Evolutionary conservation across 768 basidiomycete species (phyloP), one percentile per base, ranked within the genome.

Genomic region (Kwoniella sp.): DNA sequence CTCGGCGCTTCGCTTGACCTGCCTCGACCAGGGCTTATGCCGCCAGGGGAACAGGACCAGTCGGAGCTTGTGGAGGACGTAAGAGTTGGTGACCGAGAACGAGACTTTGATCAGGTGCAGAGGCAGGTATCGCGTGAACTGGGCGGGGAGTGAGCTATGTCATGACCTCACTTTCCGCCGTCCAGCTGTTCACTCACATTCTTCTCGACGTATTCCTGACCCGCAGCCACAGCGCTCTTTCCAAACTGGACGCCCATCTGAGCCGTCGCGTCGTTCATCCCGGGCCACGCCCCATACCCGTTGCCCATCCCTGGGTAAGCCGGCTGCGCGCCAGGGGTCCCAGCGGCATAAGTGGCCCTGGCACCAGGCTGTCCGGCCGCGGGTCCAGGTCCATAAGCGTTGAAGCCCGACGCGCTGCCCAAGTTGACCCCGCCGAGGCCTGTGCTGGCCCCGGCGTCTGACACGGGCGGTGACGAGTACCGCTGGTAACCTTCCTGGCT

Each of bases 161-260:
- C 29, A 36, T 27, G 29, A 36, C 25, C 6, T 32, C 3, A 7
- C 37, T 5, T 9, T 19, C 19, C 4, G 31, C 15, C 34, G 34
- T 8, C 28, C 27, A 12, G 10, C 8, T 14, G 41, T 22, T 19
- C 17, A 48, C 84, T 57, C 58, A 93, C 89, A 72, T 96, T 96
- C 73, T 86, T 86, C 75, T 91, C 88, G 40, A 99, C 86, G 59
- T 98, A 98, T 42, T 91, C 88, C 73, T 93, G 90, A 0, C 95
- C 93, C 0, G 90, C 93, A 5, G 85, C 84, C 2, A 98, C 86
- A 0, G 93, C 93, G 55, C 82, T 88, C 59, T 84, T 84, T 3
- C 93, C 92, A 26, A 98, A 82, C 73, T 96, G 93, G 82, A 98
- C 88, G 19, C 93, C 89, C 69, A 99, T 85, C 73, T 92, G 87